phyloP scores from a whole-genome alignment of 306 rosid genomes.

The Cucumis hystrix region DNA sequence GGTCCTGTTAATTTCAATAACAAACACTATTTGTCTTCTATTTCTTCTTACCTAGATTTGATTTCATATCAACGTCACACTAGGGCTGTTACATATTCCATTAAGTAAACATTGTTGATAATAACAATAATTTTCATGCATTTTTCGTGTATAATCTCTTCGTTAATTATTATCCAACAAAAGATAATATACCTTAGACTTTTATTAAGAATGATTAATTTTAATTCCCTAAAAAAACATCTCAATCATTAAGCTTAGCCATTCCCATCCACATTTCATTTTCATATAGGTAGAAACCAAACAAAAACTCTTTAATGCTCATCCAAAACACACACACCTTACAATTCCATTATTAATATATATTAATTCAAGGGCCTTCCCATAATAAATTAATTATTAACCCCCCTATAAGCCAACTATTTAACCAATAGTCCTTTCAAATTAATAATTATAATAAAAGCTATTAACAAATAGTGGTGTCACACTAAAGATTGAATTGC shows the following conservation, averaged over 20 bases:
- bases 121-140: not conserved
- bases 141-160: not conserved
- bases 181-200: not conserved
- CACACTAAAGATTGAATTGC: constrained; percentile 5
- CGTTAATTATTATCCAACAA: not conserved
- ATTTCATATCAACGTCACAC: not conserved
- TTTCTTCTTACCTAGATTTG: not conserved
- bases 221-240: not conserved
- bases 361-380: not conserved
- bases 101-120: not conserved
- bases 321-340: not conserved
- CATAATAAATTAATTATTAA: not conserved
- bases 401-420: not conserved
- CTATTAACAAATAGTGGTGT: constrained; percentile 4
- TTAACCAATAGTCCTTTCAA: not conserved
- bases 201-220: not conserved
- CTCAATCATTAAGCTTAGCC: not conserved
- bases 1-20: not conserved
- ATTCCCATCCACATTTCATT: not conserved
- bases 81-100: not conserved
- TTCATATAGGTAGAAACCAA: constrained; percentile 3
- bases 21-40: not conserved
- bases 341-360: not conserved
- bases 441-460: not conserved
- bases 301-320: not conserved